Evolutionary conservation across 116 monocot species (phyloP).

Genomic region (Posidonia oceanica): DNA sequence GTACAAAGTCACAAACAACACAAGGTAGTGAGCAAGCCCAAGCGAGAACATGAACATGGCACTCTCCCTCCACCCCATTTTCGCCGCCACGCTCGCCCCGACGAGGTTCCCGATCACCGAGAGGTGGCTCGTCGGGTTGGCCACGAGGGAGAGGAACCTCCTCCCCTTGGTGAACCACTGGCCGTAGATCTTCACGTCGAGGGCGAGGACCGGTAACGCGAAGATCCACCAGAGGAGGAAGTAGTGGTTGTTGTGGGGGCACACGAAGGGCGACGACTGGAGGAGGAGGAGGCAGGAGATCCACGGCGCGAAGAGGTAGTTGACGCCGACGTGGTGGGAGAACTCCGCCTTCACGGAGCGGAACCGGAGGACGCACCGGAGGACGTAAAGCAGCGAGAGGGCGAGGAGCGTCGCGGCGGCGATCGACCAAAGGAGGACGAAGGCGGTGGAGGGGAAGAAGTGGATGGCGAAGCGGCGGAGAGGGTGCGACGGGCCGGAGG

Average conservation of each 20-base stretch:
- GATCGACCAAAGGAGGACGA: constrained; percentile 59
- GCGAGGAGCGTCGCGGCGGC: constrained; percentile 27
- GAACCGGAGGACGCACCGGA: constrained; percentile 44
- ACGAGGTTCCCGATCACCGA: constrained; percentile 31
- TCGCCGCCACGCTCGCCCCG: constrained; percentile 19
- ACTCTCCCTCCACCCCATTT: constrained; percentile 24
- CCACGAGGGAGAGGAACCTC: constrained; percentile 42
- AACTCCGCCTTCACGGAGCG: constrained; percentile 38
- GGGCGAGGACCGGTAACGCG: constrained; percentile 41
- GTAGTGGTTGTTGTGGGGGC: background rate
- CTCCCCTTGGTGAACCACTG: constrained; percentile 58
- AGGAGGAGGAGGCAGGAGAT: constrained; percentile 66
- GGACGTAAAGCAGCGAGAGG: constrained; percentile 44
- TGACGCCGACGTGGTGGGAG: constrained; percentile 62
- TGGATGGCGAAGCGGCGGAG: constrained; percentile 11
- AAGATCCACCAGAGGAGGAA: constrained; percentile 6
- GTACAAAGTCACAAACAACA: constrained; percentile 30
- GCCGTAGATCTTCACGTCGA: constrained; percentile 80
- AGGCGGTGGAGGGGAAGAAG: constrained; percentile 33
- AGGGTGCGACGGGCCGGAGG: background rate
- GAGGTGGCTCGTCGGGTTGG: constrained; percentile 30
- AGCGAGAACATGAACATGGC: constrained; percentile 27
- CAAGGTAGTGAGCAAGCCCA: constrained; percentile 26
- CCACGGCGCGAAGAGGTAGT: constrained; percentile 76
- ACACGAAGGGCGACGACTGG: constrained; percentile 46